These are phyloP conservation scores for Neofusicoccum sp. DNA, from an alignment of 2,329 filamentous ascomycete genomes.

Conservation along the genomic window DNA sequence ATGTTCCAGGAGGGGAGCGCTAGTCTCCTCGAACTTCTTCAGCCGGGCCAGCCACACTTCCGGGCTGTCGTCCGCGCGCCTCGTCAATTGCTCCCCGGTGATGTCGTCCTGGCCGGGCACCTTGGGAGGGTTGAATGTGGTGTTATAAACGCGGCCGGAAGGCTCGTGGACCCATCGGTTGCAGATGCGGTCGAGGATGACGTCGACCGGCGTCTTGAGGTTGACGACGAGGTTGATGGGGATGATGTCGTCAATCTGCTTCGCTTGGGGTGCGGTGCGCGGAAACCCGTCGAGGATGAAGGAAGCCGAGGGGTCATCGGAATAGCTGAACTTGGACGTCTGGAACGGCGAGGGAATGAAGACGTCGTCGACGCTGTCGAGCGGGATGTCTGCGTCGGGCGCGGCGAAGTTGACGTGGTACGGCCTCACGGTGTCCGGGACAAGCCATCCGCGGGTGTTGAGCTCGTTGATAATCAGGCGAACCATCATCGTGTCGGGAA, in stretches of 20 bases:
- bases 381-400: conserved; percentile 22
- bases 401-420: conserved; percentile 45
- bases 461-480: conserved; percentile 91
- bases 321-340: conserved; percentile 43
- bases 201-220: conserved; percentile 77
- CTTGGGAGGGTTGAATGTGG: conserved; percentile 82
- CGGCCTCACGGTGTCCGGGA: conserved; percentile 46
- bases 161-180: conserved; percentile 92
- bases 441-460: conserved; percentile 79
- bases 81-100: conserved; percentile 80
- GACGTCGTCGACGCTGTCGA: conserved; percentile 39
- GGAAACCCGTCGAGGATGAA: conserved; percentile 98
- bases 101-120: conserved; percentile 81
- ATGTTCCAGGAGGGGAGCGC: conserved; percentile 79
- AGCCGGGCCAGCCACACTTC: conserved; percentile 80
- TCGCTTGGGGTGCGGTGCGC: conserved; percentile 77
- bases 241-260: conserved; percentile 72
- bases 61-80: conserved; percentile 81
- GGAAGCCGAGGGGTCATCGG: conserved; percentile 73
- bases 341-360: conserved; percentile 42
- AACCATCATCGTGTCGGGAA: conserved; percentile 87
- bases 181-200: conserved; percentile 85
- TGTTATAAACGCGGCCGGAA: conserved; percentile 93
- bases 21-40: conserved; percentile 83
- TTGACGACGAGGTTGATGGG: conserved; percentile 95